Percentiles rank a stretch among this genome's conserved stretches.
phyloP scores from a whole-genome alignment of 2,329 filamentous ascomycete species.

The Exophiala sp. region DNA sequence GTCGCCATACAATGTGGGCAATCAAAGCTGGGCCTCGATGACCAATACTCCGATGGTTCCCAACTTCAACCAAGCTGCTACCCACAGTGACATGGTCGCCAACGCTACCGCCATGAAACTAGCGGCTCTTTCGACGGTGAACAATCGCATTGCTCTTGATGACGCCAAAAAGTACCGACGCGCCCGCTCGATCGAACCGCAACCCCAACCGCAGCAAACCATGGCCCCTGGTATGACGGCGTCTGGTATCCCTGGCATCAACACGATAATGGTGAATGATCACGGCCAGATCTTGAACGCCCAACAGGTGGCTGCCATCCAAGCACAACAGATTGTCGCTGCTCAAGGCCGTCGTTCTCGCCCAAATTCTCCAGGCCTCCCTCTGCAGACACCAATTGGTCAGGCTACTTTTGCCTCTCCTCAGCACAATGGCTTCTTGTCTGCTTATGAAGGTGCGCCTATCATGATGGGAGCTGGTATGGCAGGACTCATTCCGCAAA shows the following conservation, averaged over 20 bases:
- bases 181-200: constrained; percentile 74
- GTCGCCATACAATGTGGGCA: constrained; percentile 69
- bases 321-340: constrained; percentile 56
- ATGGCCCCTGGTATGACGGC: constrained; percentile 62
- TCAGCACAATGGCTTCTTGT: constrained; percentile 89
- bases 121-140: constrained; percentile 91
- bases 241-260: constrained; percentile 61
- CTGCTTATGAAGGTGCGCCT: constrained; percentile 72
- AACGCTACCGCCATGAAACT: constrained; percentile 99
- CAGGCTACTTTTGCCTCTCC: constrained; percentile 67
- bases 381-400: constrained; percentile 55
- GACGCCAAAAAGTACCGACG: constrained; percentile 95
- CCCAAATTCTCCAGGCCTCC: constrained; percentile 80
- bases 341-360: constrained; percentile 69
- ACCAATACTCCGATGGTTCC: constrained; percentile 94
- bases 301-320: constrained; percentile 77
- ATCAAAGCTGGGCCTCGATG: constrained; percentile 97
- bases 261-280: constrained; percentile 91
- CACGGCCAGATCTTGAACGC: constrained; percentile 79
- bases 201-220: constrained; percentile 51
- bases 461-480: constrained; percentile 67
- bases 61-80: constrained; percentile 64
- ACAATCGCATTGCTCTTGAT: constrained; percentile 94
- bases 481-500: constrained; percentile 53
- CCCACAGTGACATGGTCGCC: constrained; percentile 93